Base-by-base conservation (phyloP, 2,329 filamentous ascomycete genomes). In the Hypomyces rosellus region DNA sequence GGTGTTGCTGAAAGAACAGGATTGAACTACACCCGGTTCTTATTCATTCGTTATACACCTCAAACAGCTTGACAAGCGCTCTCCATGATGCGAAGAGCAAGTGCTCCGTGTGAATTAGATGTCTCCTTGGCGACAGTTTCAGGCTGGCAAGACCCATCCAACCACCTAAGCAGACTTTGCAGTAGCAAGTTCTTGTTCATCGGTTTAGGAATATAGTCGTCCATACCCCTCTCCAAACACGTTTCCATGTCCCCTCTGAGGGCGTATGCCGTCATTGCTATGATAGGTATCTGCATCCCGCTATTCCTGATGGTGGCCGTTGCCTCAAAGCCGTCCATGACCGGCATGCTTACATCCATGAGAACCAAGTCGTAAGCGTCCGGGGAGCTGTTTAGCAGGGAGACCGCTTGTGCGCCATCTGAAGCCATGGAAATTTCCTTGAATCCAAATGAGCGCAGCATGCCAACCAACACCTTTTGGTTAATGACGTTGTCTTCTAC, bases 131-230 rank as follows among this genome's bases (percentile, higher is more conserved):
- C 8, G 9, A 30, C 25, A 30, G 25, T 3, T 30, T 30, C 9
- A 5, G 25, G 25, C 9, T 7, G 25, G 38, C 38, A 16, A 41
- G 38, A 20, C 15, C 12, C 38, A 16, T 51, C 51, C n/a, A 57
- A 41, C 54, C 55, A 57, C 7, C 9, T 46, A 7, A 73, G 42
- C 61, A 70, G 46, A 39, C 55, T 56, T 33, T 53, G 51, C 47
- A 57, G 40, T 2, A 59, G 43, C 18, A 53, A 15, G n/a, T 52
- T 50, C 16, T 50, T 69, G 55, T 77, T 72, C 11, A 80, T 70
- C 1, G 77, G 78, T 55, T 81, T 81, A 2, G 76, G 65, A 12
- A 81, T 66, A 53, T 80, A 81, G 39, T 74, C 77, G 39, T 75
- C 73, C 76, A 81, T 78, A 1, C 78, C 78, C 45, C 72, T 73